Base-by-base conservation (phyloP, 108 stramenopile genomes). In the Hondaea fermentalgiana region DNA sequence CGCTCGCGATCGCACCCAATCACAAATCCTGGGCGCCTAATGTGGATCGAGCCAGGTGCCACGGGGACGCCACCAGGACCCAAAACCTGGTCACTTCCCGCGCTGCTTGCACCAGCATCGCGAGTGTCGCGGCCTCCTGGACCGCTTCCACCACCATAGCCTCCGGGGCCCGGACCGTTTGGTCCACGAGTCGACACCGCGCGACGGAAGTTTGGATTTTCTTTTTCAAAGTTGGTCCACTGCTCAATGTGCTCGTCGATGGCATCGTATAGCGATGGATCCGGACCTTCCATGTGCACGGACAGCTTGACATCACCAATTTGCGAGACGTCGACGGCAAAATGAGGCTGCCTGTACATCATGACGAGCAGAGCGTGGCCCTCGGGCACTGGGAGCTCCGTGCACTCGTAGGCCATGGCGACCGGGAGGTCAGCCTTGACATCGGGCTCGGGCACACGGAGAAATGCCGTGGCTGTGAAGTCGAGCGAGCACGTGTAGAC, bases 301-400 rank as follows among this genome's bases (percentile, higher is more conserved):
- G 76, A 83, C 1, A 83, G 51, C 76, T 47, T 53, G 76, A 83
- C 76, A 35, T 83, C 51, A 16, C 76, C 51, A 12, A 83, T 12
- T 35, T 83, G 76, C 49, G 45, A 53, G 3, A 83, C 76, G 51
- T 83, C 76, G 23, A 83, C 76, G 6, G 12, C 51, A 12, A 83
- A 17, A 16, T 16, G n/a, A 55, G 49, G 45, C 51, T 83, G 49
- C 51, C 76, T 12, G 51, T 83, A 83, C 76, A 83, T 8, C 76
- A 83, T 83, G 49, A 83, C 76, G n/a, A 83, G n/a, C n/a, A 83
- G 76, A 53, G 76, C 76, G 51, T 83, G 76, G 51, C 76, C 76
- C 25, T 53, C 76, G 19, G 45, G n/a, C 19, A 53, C 49, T 2
- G 45, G 76, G 28, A 83, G 76, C 25, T 47, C 76, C 16, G 76